Base-by-base conservation (phyloP, 495 filamentous ascomycete genomes). In the Lasiosphaeria miniovina region DNA sequence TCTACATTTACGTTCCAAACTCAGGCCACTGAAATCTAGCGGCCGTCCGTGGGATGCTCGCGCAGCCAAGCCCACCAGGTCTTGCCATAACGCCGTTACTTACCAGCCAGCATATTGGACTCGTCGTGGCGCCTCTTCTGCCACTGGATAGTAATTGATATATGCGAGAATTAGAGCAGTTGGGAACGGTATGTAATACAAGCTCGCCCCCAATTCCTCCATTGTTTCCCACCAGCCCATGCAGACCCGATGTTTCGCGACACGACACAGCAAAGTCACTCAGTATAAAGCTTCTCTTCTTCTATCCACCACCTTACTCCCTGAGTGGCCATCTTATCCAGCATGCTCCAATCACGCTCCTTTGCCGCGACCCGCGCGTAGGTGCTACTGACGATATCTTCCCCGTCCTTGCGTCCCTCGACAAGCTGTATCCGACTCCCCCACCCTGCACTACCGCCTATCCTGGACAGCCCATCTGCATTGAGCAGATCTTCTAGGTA, bases 351-450 rank as follows among this genome's bases (percentile, higher is more conserved):
- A 33, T 89, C 83, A 33, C 71, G 68, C 11, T 70, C 69, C 52
- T 70, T 72, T 9, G 80, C 82, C 4, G 88, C 88, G 60, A 85
- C 80, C 49, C 93, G 82, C 3, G 92, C 89, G 65, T 74, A 83
- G 4, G 93, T 97, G 52, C 90, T 94, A 68, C 91, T 96, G 11
- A 96, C 80, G 3, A 81, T 71, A 6, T 75, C 74, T 58, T 82
- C 83, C 8, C 76, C 82, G 0, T 78, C 81, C 57, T 59, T 73
- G 45, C 74, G 74, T 1, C 83, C 85, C 52, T 87, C 80, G 6
- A 91, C 86, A 65, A 96, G 73, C 66, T 87, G 81, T 54, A 96
- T 86, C 58, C 82, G 80, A 24, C 74, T 67, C 14, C 78, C 86
- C 93, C 93, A 98, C 67, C 84, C 84, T 51, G 60, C 75, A 53